Conservation (phyloP, 2,329 filamentous ascomycete species). For the Pseudocercospora ulei region DNA sequence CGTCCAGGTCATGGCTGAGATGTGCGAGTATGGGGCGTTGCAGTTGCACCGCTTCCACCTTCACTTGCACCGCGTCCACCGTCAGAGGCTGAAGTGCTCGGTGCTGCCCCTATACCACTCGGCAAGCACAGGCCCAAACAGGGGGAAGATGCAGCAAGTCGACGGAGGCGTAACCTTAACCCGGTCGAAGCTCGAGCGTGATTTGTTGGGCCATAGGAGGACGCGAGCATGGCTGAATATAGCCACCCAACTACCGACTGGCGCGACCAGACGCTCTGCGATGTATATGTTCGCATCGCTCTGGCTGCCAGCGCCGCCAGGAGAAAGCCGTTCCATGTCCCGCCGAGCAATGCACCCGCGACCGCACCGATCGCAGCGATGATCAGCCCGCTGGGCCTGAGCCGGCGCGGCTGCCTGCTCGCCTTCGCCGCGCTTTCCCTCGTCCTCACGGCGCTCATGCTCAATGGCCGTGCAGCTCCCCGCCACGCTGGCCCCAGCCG, state of each 20-base stretch:
- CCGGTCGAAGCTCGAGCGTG: not conserved
- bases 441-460: not conserved
- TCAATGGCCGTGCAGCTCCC: constrained; percentile 1
- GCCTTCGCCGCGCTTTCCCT: not conserved
- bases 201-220: not conserved
- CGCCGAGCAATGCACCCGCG: not conserved
- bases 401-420: constrained; percentile 2
- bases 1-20: not conserved
- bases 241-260: not conserved
- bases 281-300: too few relatives aligned
- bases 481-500: not conserved
- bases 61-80: not conserved
- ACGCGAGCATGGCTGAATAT: constrained; percentile 5
- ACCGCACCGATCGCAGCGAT: constrained; percentile 1
- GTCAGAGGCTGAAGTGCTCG: not conserved
- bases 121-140: not conserved
- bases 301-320: not conserved
- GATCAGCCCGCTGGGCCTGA: not conserved
- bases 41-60: not conserved
- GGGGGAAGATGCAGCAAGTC: constrained; percentile 1
- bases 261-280: too few relatives aligned
- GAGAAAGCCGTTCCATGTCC: not conserved
- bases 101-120: not conserved
- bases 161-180: constrained; percentile 7
- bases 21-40: too few relatives aligned